Evolutionary conservation across 2,329 filamentous ascomycete genomes (phyloP), one percentile per base, ranked within the genome.

Genomic region (Fusarium scirpi): DNA sequence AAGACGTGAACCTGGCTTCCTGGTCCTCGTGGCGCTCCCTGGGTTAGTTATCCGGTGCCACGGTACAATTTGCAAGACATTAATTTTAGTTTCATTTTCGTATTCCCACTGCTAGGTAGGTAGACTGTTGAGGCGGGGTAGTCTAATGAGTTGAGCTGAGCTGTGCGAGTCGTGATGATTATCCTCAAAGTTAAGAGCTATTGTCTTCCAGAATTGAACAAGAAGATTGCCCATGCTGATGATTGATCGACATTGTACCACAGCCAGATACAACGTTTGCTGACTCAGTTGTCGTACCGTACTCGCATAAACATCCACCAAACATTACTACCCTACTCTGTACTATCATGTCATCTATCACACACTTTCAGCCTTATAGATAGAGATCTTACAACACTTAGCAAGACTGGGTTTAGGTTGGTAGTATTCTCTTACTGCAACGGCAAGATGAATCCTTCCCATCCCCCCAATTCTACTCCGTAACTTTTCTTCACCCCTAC

Each of bases 41-140:
- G 41, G 11, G 27, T 29, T 12, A 11, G 11, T 12, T 58, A 66
- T 48, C 51, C 58, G 25, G 58, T 67, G 30, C 52, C 46, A 67
- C 40, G 58, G 63, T 52, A 53, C 63, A 63, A 55, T 45, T 58
- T 49, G 46, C 49, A 40, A 29, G 47, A 48, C 25, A 52, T 58
- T 46, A 53, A 38, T 46, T 32, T 65, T 45, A 46, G 62, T 46
- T 41, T 65, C 52, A 46, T 47, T 43, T 53, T 32, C 27, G 38
- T 29, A 43, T 20, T 29, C 16, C 18, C 18, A n/a, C 24, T 25
- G 7, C 29, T 34, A 27, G 20, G n/a, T 34, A 27, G 20, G n/a
- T 25, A 13, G 7, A 27, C 24, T 65, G 54, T 66, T 65, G 48
- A 61, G 55, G 63, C 55, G 55, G 62, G 55, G 62, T 66, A 49